phyloP scores from a whole-genome alignment of 306 rosid species.

The Prinsepia uniflora region DNA sequence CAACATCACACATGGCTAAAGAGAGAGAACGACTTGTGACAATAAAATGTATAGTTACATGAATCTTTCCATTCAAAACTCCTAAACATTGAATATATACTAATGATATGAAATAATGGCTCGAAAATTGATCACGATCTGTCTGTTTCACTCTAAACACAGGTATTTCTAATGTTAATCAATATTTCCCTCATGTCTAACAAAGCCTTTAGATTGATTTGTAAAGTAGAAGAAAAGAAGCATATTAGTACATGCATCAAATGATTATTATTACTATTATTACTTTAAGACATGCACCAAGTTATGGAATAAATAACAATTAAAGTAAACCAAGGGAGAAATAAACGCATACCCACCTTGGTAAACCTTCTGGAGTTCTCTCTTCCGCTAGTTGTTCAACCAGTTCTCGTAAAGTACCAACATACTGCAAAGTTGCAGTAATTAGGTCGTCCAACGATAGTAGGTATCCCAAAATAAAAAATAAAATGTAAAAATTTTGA shows the following conservation, averaged over 20 bases:
- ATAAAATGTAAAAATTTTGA: neutral
- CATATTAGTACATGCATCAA: neutral
- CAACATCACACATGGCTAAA: too few species aligned
- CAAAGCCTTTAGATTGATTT: neutral
- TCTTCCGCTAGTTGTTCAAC: constrained; percentile 83
- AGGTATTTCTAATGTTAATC: neutral
- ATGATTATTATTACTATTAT: neutral
- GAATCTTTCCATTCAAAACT: neutral
- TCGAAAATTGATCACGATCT: too few species aligned
- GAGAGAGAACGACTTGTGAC: too few species aligned
- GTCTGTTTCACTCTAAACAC: neutral
- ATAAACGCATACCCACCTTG: constrained; percentile 41
- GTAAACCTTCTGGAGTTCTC: constrained; percentile 71
- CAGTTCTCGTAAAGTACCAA: constrained; percentile 78
- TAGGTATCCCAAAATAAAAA: constrained; percentile 5
- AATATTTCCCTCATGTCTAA: neutral
- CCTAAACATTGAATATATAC: neutral
- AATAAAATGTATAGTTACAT: too few species aligned
- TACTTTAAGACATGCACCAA: neutral
- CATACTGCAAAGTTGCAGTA: constrained; percentile 52
- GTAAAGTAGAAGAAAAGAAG: neutral
- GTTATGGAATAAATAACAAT: neutral
- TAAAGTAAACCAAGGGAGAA: constrained; percentile 11
- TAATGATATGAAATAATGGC: neutral
- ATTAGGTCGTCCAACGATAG: constrained; percentile 6